Conservation (phyloP, 345 rosid genomes). For the Punica granatum region DNA sequence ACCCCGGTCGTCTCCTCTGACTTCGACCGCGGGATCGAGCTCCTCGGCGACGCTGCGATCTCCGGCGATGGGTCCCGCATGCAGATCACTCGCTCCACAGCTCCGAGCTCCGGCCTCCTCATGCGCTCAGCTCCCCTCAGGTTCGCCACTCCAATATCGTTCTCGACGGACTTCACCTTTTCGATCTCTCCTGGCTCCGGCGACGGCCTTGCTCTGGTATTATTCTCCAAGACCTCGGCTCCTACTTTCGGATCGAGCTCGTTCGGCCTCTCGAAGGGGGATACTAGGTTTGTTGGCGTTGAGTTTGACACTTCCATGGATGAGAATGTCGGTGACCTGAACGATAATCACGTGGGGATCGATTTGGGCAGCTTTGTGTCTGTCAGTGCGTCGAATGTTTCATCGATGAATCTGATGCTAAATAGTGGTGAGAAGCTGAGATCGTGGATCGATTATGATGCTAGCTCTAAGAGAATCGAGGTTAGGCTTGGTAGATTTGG, state of each 20-base stretch:
- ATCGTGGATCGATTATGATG: conserved; percentile 52
- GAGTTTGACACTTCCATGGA: conserved; percentile 32
- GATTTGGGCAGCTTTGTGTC: conserved; percentile 24
- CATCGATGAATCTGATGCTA: conserved; percentile 18
- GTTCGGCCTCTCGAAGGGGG: conserved; percentile 20
- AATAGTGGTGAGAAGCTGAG: conserved; percentile 35
- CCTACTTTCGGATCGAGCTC: conserved; percentile 15
- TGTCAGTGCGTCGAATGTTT: conserved; percentile 21
- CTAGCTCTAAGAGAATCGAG: conserved; percentile 36
- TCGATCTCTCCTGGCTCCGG: conserved; percentile 29
- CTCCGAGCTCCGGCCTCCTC: conserved; percentile 31
- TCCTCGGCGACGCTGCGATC: conserved; percentile 33
- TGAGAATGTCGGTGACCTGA: conserved; percentile 23
- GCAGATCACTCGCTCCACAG: conserved; percentile 18
- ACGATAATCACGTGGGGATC: conserved; percentile 25
- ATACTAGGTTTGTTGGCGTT: conserved; percentile 27
- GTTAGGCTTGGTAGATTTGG: conserved; percentile 34
- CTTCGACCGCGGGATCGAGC: conserved; percentile 23
- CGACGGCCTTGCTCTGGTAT: conserved; percentile 31
- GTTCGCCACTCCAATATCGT: conserved; percentile 24
- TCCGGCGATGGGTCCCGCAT: conserved; percentile 17
- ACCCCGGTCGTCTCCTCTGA: conserved; percentile 18
- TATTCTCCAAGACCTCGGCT: conserved; percentile 27
- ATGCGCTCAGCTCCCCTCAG: conserved; percentile 27
- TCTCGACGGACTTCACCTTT: conserved; percentile 34